Evolutionary conservation across 208 protist species (phyloP).

Genomic region (Entamoeba nuttalli): DNA sequence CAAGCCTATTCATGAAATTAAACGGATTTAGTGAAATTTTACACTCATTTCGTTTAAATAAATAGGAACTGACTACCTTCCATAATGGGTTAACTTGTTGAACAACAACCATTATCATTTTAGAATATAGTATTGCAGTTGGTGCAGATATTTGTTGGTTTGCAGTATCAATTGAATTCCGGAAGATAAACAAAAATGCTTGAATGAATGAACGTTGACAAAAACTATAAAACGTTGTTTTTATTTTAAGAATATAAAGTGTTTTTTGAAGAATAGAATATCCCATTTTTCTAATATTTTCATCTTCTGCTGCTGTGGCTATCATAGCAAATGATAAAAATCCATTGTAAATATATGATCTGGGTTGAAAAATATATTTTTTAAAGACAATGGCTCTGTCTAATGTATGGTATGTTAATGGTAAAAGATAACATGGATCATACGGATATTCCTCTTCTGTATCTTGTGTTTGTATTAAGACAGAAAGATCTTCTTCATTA

Average conservation of each 20-base stretch:
- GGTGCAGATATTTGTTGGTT: background rate
- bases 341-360: background rate
- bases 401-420: background rate
- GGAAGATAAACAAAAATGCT: background rate
- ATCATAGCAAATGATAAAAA: background rate
- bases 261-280: background rate
- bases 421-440: background rate
- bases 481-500: background rate
- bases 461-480: background rate
- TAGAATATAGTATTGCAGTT: background rate
- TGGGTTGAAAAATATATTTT: background rate
- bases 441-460: background rate
- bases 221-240: background rate
- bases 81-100: background rate
- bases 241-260: background rate
- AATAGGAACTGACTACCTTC: background rate
- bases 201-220: background rate
- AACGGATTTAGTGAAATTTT: no score
- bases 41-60: background rate
- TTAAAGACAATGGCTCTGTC: background rate
- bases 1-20: no score
- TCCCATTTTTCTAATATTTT: background rate
- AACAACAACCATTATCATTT: background rate
- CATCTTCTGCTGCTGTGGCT: background rate
- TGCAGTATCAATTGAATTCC: background rate